Evolutionary conservation across 1,284 basidiomycete genomes (phyloP), one percentile per base, ranked within the genome.

Genomic region (Boletus mariae): DNA sequence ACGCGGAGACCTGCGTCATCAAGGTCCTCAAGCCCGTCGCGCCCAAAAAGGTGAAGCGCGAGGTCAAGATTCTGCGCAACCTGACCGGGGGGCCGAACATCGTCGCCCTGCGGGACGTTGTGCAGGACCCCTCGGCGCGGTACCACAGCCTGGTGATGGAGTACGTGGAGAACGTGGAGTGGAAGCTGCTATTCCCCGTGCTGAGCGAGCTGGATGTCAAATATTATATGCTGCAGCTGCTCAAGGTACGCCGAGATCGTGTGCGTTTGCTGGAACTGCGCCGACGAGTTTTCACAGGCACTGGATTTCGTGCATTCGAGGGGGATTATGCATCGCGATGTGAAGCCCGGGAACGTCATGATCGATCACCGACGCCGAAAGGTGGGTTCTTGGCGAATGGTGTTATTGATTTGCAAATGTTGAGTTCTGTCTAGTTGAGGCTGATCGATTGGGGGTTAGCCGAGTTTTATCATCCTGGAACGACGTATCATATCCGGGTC

Each of bases 361-460:
- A 92, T 92, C 59, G 90, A 95, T 72, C 85, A 90, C 66, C 80
- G 86, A 60, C 82, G 82, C 62, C 80, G 87, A 58, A 85, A 87
- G 76, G 87, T 89, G 64, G 56, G 76, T 57, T 10, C 3, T 4
- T 45, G 43, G 37, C 4, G n/a, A 5, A 10, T 9, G 31, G 31
- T 32, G 20, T 20, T 5, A 5, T 32, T 32, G 31, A 13, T 11
- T 12, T 26, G 31, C n/a, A 17, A 5, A 9, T 11, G 37, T 17
- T 17, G 37, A 17, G 17, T 9, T 12, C 42, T 57, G 12, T 59
- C 11, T 61, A 89, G 84, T 74, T 94, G 47, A 82, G 91, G 25
- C 73, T 94, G 54, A 94, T 94, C 62, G 92, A 95, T 73, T 95
- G 92, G 92, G 92, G 92, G 52, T 73, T 95, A 29, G 92, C 92